phyloP scores from a whole-genome alignment of 768 basidiomycete species.

The Rhodotorula graminis region DNA sequence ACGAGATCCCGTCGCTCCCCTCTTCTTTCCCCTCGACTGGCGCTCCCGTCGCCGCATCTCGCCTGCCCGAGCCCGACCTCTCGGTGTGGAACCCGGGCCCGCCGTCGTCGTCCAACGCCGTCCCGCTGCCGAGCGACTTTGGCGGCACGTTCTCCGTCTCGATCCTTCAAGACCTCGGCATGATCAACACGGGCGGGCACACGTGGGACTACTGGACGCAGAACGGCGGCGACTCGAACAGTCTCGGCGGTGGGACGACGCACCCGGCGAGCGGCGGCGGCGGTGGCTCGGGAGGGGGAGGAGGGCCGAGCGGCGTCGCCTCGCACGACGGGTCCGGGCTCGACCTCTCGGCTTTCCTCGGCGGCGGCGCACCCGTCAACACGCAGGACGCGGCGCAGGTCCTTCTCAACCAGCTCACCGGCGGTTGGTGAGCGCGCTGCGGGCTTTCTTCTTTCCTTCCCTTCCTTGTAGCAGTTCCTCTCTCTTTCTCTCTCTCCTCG shows the following conservation, averaged over 20 bases:
- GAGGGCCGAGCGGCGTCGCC: background rate
- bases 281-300: no score
- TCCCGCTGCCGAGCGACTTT: background rate
- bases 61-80: background rate
- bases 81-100: background rate
- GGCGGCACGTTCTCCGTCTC: background rate
- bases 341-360: constrained; percentile 19
- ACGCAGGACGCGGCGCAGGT: constrained; percentile 20
- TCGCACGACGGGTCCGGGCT: no score
- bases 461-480: no score
- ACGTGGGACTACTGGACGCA: constrained; percentile 15
- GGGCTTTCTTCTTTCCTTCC: background rate
- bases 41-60: background rate
- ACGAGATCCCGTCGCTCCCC: background rate
- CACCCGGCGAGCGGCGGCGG: background rate
- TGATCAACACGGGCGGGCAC: background rate
- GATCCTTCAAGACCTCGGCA: constrained; percentile 3
- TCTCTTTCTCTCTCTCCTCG: background rate
- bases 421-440: constrained; percentile 12
- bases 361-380: background rate
- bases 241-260: background rate
- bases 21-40: background rate
- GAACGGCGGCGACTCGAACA: no score
- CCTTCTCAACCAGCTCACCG: constrained; percentile 15
- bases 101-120: background rate